A percentile compares a stretch with the other conserved stretches of the same genome.
Conservation (phyloP, 1,284 basidiomycete species). For the Marasmius fiardii region DNA sequence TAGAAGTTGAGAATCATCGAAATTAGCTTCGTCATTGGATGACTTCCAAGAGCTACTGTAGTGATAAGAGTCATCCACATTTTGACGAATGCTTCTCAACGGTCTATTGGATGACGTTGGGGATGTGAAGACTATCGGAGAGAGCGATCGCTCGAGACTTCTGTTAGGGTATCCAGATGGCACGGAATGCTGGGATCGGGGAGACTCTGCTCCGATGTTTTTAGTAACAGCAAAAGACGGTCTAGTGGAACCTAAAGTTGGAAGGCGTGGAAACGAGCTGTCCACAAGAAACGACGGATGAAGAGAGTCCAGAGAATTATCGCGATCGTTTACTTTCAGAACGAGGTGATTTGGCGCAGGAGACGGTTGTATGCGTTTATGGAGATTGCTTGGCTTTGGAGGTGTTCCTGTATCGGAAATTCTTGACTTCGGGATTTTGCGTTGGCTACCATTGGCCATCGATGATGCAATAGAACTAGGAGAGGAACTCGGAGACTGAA, state of each 20-base stretch:
- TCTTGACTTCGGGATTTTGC: too few relatives aligned
- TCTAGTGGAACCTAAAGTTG: background rate
- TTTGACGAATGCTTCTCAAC: background rate
- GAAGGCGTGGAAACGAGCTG: background rate
- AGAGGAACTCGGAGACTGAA: too few relatives aligned
- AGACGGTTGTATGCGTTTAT: too few relatives aligned
- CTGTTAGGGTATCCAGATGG: background rate
- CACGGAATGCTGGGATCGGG: background rate
- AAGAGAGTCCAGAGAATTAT: too few relatives aligned
- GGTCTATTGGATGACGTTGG: constrained; percentile 25
- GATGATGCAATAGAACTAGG: too few relatives aligned
- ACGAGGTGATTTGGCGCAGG: too few relatives aligned
- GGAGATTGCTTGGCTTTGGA: too few relatives aligned
- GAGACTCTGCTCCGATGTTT: background rate
- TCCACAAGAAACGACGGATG: background rate
- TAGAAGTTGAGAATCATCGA: constrained; percentile 13
- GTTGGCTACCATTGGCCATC: too few relatives aligned
- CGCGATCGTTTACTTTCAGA: too few relatives aligned
- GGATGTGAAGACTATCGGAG: constrained; percentile 29
- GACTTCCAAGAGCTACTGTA: constrained; percentile 20
- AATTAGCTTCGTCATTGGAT: constrained; percentile 10
- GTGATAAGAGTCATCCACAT: constrained; percentile 18
- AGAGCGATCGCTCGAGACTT: constrained; percentile 17
- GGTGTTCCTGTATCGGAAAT: too few relatives aligned
- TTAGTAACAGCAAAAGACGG: background rate